Conservation (phyloP, 2,329 filamentous ascomycete genomes). For the Zelopaecilomyces penicillatus region DNA sequence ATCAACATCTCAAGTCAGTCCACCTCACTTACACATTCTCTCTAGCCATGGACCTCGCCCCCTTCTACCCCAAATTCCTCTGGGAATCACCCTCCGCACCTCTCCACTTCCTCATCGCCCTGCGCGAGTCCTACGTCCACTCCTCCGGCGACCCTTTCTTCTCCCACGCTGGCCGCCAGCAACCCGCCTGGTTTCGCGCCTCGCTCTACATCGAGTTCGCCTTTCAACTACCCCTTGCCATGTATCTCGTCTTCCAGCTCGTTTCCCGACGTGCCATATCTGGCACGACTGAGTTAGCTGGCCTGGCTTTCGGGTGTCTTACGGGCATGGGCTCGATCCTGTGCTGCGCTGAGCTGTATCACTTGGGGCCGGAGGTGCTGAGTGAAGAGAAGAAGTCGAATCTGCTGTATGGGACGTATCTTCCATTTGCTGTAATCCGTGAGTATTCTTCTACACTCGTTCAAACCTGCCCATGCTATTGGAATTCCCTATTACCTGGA, state of each 20-base stretch:
- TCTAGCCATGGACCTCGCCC: conserved; percentile 45
- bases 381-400: conserved; percentile 34
- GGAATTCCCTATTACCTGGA: not conserved
- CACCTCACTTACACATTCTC: not conserved
- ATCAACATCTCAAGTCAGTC: not conserved
- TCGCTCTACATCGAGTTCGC: conserved; percentile 42
- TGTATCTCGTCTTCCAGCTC: conserved; percentile 38
- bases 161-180: conserved; percentile 22
- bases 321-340: conserved; percentile 42
- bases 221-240: conserved; percentile 41
- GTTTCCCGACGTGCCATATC: conserved; percentile 23
- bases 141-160: conserved; percentile 48
- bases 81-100: conserved; percentile 34
- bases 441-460: conserved; percentile 20
- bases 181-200: conserved; percentile 41
- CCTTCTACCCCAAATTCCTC: conserved; percentile 41
- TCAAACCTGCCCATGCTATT: not conserved
- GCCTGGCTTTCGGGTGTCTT: conserved; percentile 43
- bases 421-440: conserved; percentile 46
- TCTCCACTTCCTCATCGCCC: conserved; percentile 36
- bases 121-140: conserved; percentile 39
- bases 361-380: conserved; percentile 40
- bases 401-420: conserved; percentile 41
- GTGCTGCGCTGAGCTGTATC: conserved; percentile 41
- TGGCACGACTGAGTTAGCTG: conserved; percentile 38